phyloP scores from a whole-genome alignment of 1,284 basidiomycete genomes.

The Cystobasidiaceae sp. region DNA sequence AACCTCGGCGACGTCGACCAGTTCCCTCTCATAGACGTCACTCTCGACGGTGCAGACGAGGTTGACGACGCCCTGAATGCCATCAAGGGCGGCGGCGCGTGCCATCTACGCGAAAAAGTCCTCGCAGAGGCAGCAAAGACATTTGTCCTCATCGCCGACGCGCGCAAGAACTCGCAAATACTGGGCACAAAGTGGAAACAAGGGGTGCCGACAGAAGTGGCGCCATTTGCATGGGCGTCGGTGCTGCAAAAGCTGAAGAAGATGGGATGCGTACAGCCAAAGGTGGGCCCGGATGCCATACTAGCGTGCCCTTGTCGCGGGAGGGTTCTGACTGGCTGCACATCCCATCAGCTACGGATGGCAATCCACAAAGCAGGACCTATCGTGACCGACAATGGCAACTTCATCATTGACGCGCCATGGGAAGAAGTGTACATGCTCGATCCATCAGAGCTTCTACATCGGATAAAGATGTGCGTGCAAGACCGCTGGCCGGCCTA shows the following conservation, averaged over 20 bases:
- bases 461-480: conserved; percentile 43
- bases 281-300: conserved; percentile 64
- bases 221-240: conserved; percentile 89
- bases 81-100: conserved; percentile 97
- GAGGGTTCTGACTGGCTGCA: conserved; percentile 66
- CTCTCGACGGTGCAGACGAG: conserved; percentile 60
- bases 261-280: conserved; percentile 54
- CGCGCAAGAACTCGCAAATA: conserved; percentile 59
- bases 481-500: conserved; percentile 39
- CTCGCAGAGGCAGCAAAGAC: conserved; percentile 87
- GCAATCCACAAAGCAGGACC: conserved; percentile 6
- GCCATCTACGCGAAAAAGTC: conserved; percentile 94
- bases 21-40: conserved; percentile 85
- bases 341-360: background rate
- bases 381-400: conserved; percentile 52
- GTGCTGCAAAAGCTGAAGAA: conserved; percentile 62
- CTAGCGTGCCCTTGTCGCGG: conserved; percentile 60
- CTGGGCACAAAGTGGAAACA: conserved; percentile 47
- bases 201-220: conserved; percentile 93
- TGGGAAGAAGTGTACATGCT: conserved; percentile 66
- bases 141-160: conserved; percentile 93
- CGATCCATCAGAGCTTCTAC: conserved; percentile 56
- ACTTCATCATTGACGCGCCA: conserved; percentile 84
- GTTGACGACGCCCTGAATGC: conserved; percentile 83
- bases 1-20: conserved; percentile 84